Conservation (phyloP, 1,139 yeast species). For the Geotrichum phurueaensis region DNA sequence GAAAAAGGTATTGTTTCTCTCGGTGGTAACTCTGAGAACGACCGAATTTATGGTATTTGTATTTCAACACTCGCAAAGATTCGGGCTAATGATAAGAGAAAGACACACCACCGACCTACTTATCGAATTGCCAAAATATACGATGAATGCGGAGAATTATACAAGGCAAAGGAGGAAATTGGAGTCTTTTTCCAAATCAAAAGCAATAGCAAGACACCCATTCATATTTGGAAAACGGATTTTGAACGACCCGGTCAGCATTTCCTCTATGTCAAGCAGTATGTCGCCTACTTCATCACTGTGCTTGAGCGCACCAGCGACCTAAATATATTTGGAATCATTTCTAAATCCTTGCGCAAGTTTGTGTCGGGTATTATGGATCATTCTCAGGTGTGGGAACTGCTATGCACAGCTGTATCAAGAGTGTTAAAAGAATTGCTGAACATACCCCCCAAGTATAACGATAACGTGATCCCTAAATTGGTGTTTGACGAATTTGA, state of each 20-base stretch:
- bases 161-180: constrained; percentile 61
- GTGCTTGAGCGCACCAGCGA: constrained; percentile 53
- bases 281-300: constrained; percentile 57
- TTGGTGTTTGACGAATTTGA: constrained; percentile 44
- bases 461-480: constrained; percentile 49
- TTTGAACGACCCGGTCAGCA: constrained; percentile 90
- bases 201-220: constrained; percentile 58
- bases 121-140: constrained; percentile 65
- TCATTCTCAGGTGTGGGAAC: constrained; percentile 61
- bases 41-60: constrained; percentile 30
- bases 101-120: constrained; percentile 87
- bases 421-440: constrained; percentile 45
- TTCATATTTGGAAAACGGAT: constrained; percentile 92
- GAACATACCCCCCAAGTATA: constrained; percentile 43
- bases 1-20: constrained; percentile 16
- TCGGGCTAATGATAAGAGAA: constrained; percentile 62
- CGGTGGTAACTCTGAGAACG: constrained; percentile 12
- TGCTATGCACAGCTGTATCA: constrained; percentile 46
- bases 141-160: constrained; percentile 49
- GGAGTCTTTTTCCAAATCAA: constrained; percentile 57
- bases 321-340: constrained; percentile 50
- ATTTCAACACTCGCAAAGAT: constrained; percentile 40
- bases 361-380: constrained; percentile 70
- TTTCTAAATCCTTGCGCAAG: constrained; percentile 67
- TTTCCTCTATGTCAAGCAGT: constrained; percentile 68